These are phyloP conservation scores for Fusarium oligoseptatum DNA, from an alignment of 2,329 filamentous ascomycete genomes.

Conservation along the genomic window DNA sequence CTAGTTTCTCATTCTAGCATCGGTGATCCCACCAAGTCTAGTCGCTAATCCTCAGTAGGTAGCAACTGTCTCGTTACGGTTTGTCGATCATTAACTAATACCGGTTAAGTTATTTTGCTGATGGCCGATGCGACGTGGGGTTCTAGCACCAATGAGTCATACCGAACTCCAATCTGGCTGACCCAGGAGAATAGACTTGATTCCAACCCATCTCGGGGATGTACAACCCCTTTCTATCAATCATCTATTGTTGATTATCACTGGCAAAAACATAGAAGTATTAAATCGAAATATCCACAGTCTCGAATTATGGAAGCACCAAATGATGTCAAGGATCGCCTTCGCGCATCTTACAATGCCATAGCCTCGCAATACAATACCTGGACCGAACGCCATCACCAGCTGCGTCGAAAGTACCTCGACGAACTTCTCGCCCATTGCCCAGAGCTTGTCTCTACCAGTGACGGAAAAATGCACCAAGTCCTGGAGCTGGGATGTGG, in stretches of 20 bases:
- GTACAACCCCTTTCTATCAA: background rate
- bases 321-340: background rate
- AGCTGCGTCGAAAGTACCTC: conserved; percentile 8
- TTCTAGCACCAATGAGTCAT: background rate
- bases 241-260: no score
- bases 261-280: background rate
- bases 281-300: background rate
- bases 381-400: conserved; percentile 23
- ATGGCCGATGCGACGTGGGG: background rate
- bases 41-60: no score
- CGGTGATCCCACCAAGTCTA: no score
- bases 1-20: no score
- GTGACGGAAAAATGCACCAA: background rate
- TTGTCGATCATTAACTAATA: background rate
- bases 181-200: background rate
- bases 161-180: background rate
- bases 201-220: background rate
- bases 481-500: conserved; percentile 31
- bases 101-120: background rate
- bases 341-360: conserved; percentile 14
- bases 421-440: background rate
- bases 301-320: background rate
- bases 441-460: background rate
- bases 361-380: conserved; percentile 24
- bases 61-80: no score